Evolutionary conservation across 495 filamentous ascomycete genomes (phyloP).

Genomic region (Tuber brumale): DNA sequence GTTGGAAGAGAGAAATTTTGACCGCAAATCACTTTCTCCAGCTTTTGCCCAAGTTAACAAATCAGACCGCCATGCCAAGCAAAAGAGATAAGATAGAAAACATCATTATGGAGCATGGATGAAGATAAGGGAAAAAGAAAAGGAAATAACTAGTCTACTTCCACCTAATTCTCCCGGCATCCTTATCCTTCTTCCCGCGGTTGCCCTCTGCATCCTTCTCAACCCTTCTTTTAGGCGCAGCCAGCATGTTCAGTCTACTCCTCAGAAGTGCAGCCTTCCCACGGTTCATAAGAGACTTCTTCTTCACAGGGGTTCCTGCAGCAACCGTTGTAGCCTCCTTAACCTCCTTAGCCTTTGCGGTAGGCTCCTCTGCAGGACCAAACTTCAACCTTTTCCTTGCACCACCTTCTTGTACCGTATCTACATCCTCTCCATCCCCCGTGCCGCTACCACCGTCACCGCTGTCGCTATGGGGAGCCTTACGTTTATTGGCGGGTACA

Average conservation of each 20-base stretch:
- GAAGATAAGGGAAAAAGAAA: neutral
- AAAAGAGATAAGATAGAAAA: neutral
- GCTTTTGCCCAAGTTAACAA: neutral
- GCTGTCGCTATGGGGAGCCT: neutral
- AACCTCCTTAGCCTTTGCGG: neutral
- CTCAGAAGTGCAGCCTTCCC: conserved; percentile 19
- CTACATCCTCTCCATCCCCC: neutral
- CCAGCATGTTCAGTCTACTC: conserved; percentile 33
- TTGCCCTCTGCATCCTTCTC: neutral
- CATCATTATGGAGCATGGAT: neutral
- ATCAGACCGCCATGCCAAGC: neutral
- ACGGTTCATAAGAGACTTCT: conserved; percentile 17
- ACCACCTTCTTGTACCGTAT: conserved; percentile 1
- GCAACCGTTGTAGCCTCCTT: neutral
- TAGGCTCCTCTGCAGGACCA: neutral
- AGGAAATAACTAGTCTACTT: conserved; percentile 9
- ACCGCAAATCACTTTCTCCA: neutral
- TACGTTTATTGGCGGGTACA: neutral
- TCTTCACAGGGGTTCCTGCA: conserved; percentile 16
- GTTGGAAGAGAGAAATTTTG: neutral
- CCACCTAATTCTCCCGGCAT: conserved; percentile 19
- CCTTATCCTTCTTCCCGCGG: conserved; percentile 21
- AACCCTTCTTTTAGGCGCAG: conserved; percentile 36
- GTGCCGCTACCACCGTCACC: neutral
- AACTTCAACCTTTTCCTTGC: conserved; percentile 14